A percentile compares a stretch with the other conserved stretches of the same genome.
Conservation (phyloP, 192 early-diverging fungal genomes). For the Coemansia sp. region DNA sequence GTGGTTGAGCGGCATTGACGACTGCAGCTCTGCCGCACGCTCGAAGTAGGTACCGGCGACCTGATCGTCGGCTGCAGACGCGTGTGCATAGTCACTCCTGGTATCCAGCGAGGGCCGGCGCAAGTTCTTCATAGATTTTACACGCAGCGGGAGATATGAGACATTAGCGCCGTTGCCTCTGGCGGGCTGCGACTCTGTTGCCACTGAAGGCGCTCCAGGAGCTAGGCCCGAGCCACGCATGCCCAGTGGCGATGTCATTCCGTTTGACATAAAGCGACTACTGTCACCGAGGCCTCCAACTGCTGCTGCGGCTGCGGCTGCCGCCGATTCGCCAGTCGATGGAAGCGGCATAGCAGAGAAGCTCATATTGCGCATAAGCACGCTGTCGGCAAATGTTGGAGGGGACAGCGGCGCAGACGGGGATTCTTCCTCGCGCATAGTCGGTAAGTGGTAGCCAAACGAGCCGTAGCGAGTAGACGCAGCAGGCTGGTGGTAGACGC, state of each 20-base stretch:
- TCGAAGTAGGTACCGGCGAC: slow-evolving; percentile 31
- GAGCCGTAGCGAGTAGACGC: slow-evolving; percentile 25
- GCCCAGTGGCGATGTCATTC: slow-evolving; percentile 18
- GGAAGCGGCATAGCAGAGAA: slow-evolving; percentile 17
- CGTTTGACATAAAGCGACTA: slow-evolving; percentile 10
- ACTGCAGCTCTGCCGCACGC: slow-evolving; percentile 23
- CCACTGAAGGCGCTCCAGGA: neutral
- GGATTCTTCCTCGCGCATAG: slow-evolving; percentile 48
- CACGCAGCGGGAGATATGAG: slow-evolving; percentile 25
- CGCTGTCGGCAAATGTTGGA: slow-evolving; percentile 14
- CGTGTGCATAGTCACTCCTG: slow-evolving; percentile 1
- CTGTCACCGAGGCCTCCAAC: neutral
- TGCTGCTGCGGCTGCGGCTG: slow-evolving; percentile 10
- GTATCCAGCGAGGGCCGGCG: slow-evolving; percentile 36
- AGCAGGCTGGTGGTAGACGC: neutral
- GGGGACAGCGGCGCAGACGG: slow-evolving; percentile 10
- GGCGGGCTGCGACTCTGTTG: neutral
- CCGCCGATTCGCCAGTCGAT: neutral
- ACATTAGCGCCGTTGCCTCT: neutral
- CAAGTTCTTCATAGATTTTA: slow-evolving; percentile 44
- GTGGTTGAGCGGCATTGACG: slow-evolving; percentile 25
- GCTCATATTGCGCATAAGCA: slow-evolving; percentile 48
- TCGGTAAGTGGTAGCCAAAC: slow-evolving; percentile 41
- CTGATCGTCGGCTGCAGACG: slow-evolving; percentile 8
- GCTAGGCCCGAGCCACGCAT: slow-evolving; percentile 3